phyloP scores from a whole-genome alignment of 495 filamentous ascomycete species.

The Daldinia concentrica region DNA sequence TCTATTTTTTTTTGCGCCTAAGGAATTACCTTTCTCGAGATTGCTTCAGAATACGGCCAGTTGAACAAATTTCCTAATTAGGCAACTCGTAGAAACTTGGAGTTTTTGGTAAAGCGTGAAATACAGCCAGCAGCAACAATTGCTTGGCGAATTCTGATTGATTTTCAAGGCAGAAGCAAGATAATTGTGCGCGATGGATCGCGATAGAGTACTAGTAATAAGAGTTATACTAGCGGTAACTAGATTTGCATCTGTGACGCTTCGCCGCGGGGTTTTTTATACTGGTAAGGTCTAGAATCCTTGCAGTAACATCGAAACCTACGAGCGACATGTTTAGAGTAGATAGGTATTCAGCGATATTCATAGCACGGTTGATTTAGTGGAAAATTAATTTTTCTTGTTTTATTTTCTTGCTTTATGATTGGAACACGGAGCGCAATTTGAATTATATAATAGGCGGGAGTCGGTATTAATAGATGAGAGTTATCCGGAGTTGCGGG shows the following conservation, averaged over 20 bases:
- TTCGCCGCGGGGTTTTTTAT: slow-evolving; percentile 11
- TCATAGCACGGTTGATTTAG: background rate
- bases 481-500: slow-evolving; percentile 37
- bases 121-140: background rate
- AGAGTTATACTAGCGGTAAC: slow-evolving; percentile 16
- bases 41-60: background rate
- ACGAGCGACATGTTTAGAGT: background rate
- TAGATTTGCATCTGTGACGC: slow-evolving; percentile 29
- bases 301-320: background rate
- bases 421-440: background rate
- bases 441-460: slow-evolving; percentile 23
- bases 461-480: slow-evolving; percentile 22
- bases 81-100: slow-evolving; percentile 34
- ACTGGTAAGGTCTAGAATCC: slow-evolving; percentile 7
- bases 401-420: background rate
- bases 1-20: slow-evolving; percentile 4
- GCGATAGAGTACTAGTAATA: slow-evolving; percentile 1
- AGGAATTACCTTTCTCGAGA: background rate
- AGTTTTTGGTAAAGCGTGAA: background rate
- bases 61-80: slow-evolving; percentile 21
- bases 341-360: background rate
- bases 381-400: background rate
- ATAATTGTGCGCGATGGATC: background rate
- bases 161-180: background rate
- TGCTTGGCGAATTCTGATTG: background rate